Base-by-base conservation (phyloP, 2,329 filamentous ascomycete genomes). In the Diplodia seriata region DNA sequence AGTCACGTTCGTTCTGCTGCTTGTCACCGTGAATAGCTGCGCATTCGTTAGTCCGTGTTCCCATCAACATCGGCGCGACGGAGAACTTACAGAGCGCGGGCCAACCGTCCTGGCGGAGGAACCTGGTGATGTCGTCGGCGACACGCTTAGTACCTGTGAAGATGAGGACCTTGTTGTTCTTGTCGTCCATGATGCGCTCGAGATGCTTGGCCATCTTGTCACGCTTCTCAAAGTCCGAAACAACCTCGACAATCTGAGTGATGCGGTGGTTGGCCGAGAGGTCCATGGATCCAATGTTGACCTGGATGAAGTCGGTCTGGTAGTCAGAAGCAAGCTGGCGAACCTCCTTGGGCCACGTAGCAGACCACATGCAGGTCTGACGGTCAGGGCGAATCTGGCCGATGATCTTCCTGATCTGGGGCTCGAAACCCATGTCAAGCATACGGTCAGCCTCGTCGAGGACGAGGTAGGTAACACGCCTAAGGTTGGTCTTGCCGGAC, bases 361-460 rank as follows among this genome's bases (percentile, higher is more conserved):
- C 95, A 70, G 95, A 99, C 93, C 94, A 99, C 93, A 99, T 97
- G 85, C 95, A 95, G 71, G 95, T 99, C 82, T 99, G 95, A 86
- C 95, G 91, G 80, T 99, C 95, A 66, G 95, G 95, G 74, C 95
- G 93, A 81, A 98, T 98, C 84, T 99, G 95, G 71, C 91, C 87
- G 74, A 99, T 94, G 73, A 99, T 98, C 86, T 98, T 98, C 85
- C 95, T 93, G 76, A 99, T 98, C 81, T 98, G 95, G 73, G 95
- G 95, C 84, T 99, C 95, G 83, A 99, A 98, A 89, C 95, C 95
- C 95, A 99, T 99, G 84, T 99, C 95, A 80, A 99, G 87, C 95
- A 99, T 99, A 78, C 95, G 94, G 84, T 99, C 95, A 79, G 95
- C 95, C 85, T 99, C 95, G 76, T 99, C 95, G 71, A 99, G 93